These are phyloP conservation scores for Ceratocystis cacaofunesta DNA, from an alignment of 2,329 filamentous ascomycete species.

Conservation along the genomic window DNA sequence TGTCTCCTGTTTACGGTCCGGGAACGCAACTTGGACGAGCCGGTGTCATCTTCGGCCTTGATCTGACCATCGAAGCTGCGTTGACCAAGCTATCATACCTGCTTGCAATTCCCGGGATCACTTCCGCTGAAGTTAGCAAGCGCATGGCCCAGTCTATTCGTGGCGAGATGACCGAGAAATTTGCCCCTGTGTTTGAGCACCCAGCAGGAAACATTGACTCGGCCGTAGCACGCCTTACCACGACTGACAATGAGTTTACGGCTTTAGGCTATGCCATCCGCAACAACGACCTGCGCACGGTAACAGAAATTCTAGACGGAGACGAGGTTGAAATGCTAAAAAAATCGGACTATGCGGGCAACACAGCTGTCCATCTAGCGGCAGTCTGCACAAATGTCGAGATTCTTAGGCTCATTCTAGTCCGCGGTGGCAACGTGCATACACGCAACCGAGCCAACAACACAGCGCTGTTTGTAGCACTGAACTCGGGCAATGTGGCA, in stretches of 20 bases:
- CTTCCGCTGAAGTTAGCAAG: slow-evolving; percentile 48
- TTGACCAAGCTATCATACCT: slow-evolving; percentile 84
- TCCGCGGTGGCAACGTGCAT: slow-evolving; percentile 51
- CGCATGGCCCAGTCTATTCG: slow-evolving; percentile 62
- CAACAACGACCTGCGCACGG: slow-evolving; percentile 50
- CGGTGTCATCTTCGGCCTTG: slow-evolving; percentile 77
- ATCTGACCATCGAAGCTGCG: slow-evolving; percentile 79
- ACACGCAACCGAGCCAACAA: slow-evolving; percentile 49
- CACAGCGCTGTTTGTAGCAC: slow-evolving; percentile 50
- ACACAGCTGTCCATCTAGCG: slow-evolving; percentile 50
- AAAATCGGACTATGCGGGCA: slow-evolving; percentile 66
- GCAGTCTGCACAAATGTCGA: slow-evolving; percentile 38
- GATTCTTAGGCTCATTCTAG: slow-evolving; percentile 45
- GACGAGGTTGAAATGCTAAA: slow-evolving; percentile 55
- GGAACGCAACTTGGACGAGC: slow-evolving; percentile 65
- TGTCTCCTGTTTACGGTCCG: slow-evolving; percentile 63
- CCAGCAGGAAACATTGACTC: slow-evolving; percentile 40
- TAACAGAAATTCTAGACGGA: slow-evolving; percentile 50
- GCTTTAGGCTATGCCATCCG: slow-evolving; percentile 68
- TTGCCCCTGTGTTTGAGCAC: slow-evolving; percentile 60
- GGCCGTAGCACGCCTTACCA: slow-evolving; percentile 30
- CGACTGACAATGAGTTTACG: slow-evolving; percentile 51
- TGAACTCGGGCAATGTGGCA: slow-evolving; percentile 39
- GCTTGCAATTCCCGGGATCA: slow-evolving; percentile 51
- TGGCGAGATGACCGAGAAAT: slow-evolving; percentile 71